Evolutionary conservation across 2,329 filamentous ascomycete species (phyloP).

Genomic region (Cordyceps pruinosa): DNA sequence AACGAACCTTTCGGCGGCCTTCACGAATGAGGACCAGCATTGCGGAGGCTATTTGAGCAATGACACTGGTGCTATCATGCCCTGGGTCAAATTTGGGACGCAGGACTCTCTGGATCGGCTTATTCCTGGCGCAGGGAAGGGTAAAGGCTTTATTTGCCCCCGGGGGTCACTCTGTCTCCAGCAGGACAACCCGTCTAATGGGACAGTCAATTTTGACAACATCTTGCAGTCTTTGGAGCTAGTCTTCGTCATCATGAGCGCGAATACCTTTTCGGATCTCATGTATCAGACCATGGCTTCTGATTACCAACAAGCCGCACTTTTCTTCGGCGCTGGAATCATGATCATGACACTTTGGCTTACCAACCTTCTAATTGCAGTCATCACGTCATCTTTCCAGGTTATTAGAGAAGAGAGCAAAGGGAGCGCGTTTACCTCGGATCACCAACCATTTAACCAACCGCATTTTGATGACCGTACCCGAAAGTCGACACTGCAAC

Average conservation of each 20-base stretch:
- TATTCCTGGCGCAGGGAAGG: conserved; percentile 39
- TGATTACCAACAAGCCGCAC: conserved; percentile 77
- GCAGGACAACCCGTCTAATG: conserved; percentile 69
- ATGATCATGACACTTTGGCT: conserved; percentile 95
- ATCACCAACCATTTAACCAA: conserved; percentile 45
- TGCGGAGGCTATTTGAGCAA: conserved; percentile 77
- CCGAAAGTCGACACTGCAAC: conserved; percentile 51
- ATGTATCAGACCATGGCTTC: conserved; percentile 92
- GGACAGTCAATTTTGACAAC: conserved; percentile 91
- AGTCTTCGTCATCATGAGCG: conserved; percentile 97
- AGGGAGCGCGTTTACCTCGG: conserved; percentile 82
- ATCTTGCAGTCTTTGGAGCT: conserved; percentile 86
- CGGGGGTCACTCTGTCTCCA: conserved; percentile 76
- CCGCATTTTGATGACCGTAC: conserved; percentile 31
- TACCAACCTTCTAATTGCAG: conserved; percentile 87
- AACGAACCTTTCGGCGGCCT: conserved; percentile 48
- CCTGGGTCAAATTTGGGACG: conserved; percentile 55
- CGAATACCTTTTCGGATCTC: conserved; percentile 91
- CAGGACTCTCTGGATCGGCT: conserved; percentile 39
- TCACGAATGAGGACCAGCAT: conserved; percentile 62
- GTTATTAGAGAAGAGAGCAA: conserved; percentile 96
- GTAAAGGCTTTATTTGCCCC: conserved; percentile 88
- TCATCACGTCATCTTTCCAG: conserved; percentile 97
- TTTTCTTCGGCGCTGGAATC: conserved; percentile 69
- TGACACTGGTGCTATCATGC: conserved; percentile 46